Base-by-base conservation (phyloP, 495 filamentous ascomycete genomes). In the Wilcoxina mikolae region DNA sequence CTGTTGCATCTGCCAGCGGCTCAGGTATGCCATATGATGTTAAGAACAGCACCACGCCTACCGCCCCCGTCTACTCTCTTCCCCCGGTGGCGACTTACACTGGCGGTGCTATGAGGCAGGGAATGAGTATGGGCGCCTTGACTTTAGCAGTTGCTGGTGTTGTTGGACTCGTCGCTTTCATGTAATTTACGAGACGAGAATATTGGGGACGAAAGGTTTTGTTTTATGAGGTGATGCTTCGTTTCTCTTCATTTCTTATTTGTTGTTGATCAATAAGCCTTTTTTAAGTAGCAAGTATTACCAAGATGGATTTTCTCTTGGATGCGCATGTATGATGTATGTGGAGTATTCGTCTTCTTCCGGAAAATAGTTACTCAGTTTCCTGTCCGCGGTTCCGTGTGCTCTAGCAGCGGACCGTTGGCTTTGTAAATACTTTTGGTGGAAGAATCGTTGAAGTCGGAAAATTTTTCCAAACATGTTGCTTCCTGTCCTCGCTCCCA, bases 261-360 rank as follows among this genome's bases (percentile, higher is more conserved):
- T 46, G 43, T 46, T 46, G 43, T 46, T 46, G 43, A 46, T 46
- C 43, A 46, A 46, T 46, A 46, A 46, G 5, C 20, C 11, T 46
- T 39, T 39, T 39, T 39, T 39, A 39, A n/a, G n/a, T n/a, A n/a
- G n/a, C n/a, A n/a, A n/a, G n/a, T n/a, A n/a, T n/a, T n/a, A n/a
- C n/a, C n/a, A n/a, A n/a, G n/a, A n/a, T n/a, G n/a, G n/a, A n/a
- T 39, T 39, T 39, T 39, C 9, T 38, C 20, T 5, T 15, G 15
- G 35, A 39, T 39, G 1, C 15, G 35, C 20, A 39, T 39, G 20
- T 39, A 39, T 39, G 35, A 39, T 39, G 35, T 39, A 39, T 39
- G 35, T 39, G 35, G 35, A 15, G 35, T 18, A 5, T 15, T 39
- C n/a, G 20, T 39, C n/a, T n/a, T n/a, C n/a, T n/a, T n/a, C n/a